Conservation (phyloP, 2,329 filamentous ascomycete genomes). For the Sporothrix sp. region DNA sequence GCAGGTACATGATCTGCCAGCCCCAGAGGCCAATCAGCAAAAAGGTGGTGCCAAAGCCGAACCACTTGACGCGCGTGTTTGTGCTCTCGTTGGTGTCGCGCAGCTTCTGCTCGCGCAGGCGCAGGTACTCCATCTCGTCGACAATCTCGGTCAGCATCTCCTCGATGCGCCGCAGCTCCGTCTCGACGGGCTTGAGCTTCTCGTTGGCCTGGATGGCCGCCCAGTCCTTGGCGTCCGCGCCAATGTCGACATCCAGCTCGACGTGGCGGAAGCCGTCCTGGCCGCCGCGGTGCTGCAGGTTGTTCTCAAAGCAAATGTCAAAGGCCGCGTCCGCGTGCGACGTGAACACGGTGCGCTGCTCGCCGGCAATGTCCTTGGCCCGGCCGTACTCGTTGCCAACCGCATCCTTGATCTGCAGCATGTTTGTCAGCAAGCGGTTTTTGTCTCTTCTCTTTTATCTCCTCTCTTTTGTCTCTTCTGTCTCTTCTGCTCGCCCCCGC, state of each 20-base stretch:
- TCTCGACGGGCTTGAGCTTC: conserved; percentile 96
- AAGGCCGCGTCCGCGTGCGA: conserved; percentile 86
- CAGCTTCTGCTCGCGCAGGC: conserved; percentile 82
- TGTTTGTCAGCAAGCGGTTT: background rate
- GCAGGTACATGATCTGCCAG: conserved; percentile 96
- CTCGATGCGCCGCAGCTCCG: conserved; percentile 84
- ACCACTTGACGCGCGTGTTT: conserved; percentile 98
- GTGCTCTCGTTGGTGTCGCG: conserved; percentile 99
- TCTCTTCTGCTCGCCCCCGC: no score
- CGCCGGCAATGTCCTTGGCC: conserved; percentile 83
- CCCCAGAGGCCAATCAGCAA: conserved; percentile 80
- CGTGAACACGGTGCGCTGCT: conserved; percentile 89
- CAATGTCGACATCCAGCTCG: conserved; percentile 92
- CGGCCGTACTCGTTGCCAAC: conserved; percentile 93
- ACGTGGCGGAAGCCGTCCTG: conserved; percentile 56
- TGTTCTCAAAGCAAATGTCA: conserved; percentile 93
- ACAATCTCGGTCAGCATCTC: conserved; percentile 86
- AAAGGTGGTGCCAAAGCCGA: conserved; percentile 86
- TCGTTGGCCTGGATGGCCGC: conserved; percentile 89
- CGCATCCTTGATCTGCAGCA: conserved; percentile 74
- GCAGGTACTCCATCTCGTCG: conserved; percentile 90
- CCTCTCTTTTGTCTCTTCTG: background rate
- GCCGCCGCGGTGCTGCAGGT: conserved; percentile 39
- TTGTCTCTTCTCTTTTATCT: background rate
- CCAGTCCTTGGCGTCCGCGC: conserved; percentile 97